Conservation (phyloP, 225 moss, liverwort and hornwort genomes). For the Straminergon stramineum region DNA sequence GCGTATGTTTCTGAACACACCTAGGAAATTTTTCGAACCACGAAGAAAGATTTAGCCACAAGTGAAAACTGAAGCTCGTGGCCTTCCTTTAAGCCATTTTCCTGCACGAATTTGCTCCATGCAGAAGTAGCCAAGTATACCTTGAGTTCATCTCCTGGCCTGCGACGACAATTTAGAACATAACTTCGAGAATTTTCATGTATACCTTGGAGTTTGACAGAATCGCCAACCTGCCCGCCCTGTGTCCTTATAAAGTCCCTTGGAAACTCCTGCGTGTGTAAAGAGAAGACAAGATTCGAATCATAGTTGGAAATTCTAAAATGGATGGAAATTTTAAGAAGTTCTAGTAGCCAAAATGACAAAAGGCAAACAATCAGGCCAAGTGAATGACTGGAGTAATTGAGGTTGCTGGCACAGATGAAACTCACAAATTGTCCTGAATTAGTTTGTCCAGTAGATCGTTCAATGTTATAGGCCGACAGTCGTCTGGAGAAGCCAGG, state of each 20-base stretch:
- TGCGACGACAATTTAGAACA: background rate
- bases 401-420: background rate
- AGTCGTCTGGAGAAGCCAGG: background rate
- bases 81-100: background rate
- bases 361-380: no score
- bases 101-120: background rate
- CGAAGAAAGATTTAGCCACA: background rate
- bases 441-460: rapidly evolving
- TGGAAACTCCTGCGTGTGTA: background rate
- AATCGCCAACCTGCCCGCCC: background rate
- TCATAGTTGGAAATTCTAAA: background rate
- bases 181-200: background rate
- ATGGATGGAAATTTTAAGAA: background rate
- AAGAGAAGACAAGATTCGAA: background rate
- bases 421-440: background rate
- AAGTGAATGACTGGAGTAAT: background rate
- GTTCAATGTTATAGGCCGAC: background rate
- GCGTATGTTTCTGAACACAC: background rate
- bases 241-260: background rate
- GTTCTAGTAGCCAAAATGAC: no score
- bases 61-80: background rate
- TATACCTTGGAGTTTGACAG: background rate
- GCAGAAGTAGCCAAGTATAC: background rate
- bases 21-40: background rate
- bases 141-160: background rate